Percentiles rank a stretch among this genome's conserved stretches.
These are phyloP conservation scores for Erodium moschatum DNA, from an alignment of 441 rosid species.

Conservation along the genomic window DNA sequence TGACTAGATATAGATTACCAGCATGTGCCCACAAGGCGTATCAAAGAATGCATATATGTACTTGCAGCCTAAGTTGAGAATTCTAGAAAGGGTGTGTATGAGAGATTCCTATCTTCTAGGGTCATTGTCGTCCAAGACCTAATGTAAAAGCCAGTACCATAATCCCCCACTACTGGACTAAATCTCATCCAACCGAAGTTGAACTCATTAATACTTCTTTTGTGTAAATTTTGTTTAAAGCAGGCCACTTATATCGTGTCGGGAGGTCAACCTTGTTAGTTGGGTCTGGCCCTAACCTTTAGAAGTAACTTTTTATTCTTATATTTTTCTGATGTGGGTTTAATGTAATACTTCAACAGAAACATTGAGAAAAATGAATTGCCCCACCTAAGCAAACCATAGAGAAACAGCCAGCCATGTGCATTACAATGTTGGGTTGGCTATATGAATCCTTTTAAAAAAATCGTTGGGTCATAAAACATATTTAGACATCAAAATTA, in stretches of 20 bases:
- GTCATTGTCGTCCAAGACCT: neutral
- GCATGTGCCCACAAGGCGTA: too few species aligned
- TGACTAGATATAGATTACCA: neutral
- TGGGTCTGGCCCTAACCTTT: too few species aligned
- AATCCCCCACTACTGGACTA: too few species aligned
- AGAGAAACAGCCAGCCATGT: neutral
- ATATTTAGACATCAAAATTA: neutral
- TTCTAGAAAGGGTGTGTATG: neutral
- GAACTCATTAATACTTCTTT: neutral
- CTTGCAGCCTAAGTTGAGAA: neutral
- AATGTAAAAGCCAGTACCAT: neutral
- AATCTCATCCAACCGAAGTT: too few species aligned
- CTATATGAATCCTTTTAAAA: neutral
- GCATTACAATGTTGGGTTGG: neutral
- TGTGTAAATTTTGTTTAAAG: too few species aligned
- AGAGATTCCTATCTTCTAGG: neutral
- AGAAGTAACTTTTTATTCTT: too few species aligned
- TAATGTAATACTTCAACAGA: too few species aligned
- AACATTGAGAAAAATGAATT: neutral
- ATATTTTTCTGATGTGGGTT: too few species aligned
- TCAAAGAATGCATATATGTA: too few species aligned
- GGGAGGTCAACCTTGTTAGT: too few species aligned
- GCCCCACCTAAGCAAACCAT: too few species aligned
- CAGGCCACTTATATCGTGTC: too few species aligned
- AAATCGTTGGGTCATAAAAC: neutral